Conservation (phyloP, 2,329 filamentous ascomycete genomes). For the Curvularia hawaiiensis region DNA sequence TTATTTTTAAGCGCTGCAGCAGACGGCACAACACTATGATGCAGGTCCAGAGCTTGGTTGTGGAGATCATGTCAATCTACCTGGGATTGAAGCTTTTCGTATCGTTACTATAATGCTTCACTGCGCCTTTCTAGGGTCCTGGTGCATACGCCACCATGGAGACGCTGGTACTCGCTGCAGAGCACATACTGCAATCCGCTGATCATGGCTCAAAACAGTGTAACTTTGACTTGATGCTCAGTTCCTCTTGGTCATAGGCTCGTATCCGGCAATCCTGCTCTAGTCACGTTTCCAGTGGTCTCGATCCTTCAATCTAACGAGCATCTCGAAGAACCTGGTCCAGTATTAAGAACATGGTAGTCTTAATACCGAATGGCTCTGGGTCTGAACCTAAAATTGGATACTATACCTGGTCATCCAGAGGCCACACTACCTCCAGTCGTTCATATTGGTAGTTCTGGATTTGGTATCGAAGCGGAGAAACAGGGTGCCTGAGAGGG, state of each 20-base stretch:
- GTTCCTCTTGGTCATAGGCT: background rate
- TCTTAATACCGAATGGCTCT: constrained; percentile 25
- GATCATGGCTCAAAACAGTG: background rate
- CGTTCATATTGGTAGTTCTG: background rate
- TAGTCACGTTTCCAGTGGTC: constrained; percentile 16
- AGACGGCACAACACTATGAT: constrained; percentile 14
- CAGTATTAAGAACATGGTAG: constrained; percentile 23
- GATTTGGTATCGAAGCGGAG: constrained; percentile 7
- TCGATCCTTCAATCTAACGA: constrained; percentile 33
- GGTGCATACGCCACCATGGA: constrained; percentile 11
- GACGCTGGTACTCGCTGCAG: constrained; percentile 2
- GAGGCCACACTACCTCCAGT: constrained; percentile 16
- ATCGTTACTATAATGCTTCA: constrained; percentile 34
- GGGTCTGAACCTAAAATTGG: constrained; percentile 34
- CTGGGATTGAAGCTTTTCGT: constrained; percentile 41
- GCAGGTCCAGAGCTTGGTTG: constrained; percentile 27
- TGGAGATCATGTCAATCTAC: constrained; percentile 30
- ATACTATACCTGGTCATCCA: constrained; percentile 23
- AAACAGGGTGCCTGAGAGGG: constrained; percentile 22
- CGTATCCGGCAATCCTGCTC: background rate
- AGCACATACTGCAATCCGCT: constrained; percentile 1
- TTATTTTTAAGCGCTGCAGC: constrained; percentile 37
- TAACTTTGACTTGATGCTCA: background rate
- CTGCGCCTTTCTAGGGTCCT: constrained; percentile 17
- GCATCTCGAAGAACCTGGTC: constrained; percentile 19